These are phyloP conservation scores for Pterocarpus santalinus DNA, from an alignment of 306 rosid genomes.

Conservation along the genomic window DNA sequence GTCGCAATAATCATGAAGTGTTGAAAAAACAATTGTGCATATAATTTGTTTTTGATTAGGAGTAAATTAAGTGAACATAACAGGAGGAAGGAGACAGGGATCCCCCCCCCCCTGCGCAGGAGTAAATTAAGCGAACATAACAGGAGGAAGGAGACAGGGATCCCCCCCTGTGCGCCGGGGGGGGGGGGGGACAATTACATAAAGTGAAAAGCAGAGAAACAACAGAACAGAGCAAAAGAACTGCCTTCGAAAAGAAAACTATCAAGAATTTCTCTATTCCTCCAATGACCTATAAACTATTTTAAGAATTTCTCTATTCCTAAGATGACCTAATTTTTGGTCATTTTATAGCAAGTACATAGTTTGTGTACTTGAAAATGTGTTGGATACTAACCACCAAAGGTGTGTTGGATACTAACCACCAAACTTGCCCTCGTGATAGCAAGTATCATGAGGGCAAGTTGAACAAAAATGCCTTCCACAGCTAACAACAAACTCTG, in stretches of 20 bases:
- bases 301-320: slow-evolving; percentile 23
- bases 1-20: neutral
- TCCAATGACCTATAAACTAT: no score
- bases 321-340: neutral
- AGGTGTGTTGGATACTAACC: slow-evolving; percentile 15
- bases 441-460: neutral
- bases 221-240: slow-evolving; percentile 2
- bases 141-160: neutral
- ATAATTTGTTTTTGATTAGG: neutral
- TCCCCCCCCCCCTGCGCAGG: no score
- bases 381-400: slow-evolving; percentile 27
- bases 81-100: neutral
- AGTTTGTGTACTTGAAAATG: slow-evolving; percentile 1
- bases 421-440: neutral
- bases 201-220: neutral
- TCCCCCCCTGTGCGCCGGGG: no score
- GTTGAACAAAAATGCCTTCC: neutral
- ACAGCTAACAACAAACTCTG: slow-evolving; percentile 6
- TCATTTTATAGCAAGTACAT: neutral
- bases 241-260: neutral
- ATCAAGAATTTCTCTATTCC: neutral
- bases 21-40: neutral
- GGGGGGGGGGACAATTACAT: neutral
- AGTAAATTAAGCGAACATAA: neutral
- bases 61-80: neutral